Conservation (phyloP, 495 filamentous ascomycete species). For the Ramalina peruviana region DNA sequence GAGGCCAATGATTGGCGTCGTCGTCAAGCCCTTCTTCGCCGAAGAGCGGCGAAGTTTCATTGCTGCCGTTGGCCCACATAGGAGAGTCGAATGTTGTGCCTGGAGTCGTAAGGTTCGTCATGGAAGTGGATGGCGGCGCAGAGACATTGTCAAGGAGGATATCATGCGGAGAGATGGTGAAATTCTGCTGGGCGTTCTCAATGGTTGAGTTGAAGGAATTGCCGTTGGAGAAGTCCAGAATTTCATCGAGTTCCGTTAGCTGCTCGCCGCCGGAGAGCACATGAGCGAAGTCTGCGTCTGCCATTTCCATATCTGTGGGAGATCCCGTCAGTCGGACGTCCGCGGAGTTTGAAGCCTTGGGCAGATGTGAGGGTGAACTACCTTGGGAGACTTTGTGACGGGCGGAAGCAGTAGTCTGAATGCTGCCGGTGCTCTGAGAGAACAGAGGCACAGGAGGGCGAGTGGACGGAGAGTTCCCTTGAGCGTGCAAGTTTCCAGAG, state of each 20-base stretch:
- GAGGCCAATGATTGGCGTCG: conserved; percentile 22
- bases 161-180: conserved; percentile 76
- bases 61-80: conserved; percentile 37
- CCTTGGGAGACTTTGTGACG: conserved; percentile 4
- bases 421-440: conserved; percentile 11
- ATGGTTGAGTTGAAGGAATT: conserved; percentile 14
- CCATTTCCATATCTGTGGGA: conserved; percentile 4
- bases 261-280: not conserved
- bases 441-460: conserved; percentile 17
- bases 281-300: conserved; percentile 3
- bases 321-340: conserved; percentile 1
- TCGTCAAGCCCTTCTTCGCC: conserved; percentile 50
- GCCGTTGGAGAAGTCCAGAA: conserved; percentile 1
- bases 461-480: conserved; percentile 4
- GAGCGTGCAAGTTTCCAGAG: conserved; percentile 7
- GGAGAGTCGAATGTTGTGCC: conserved; percentile 58
- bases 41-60: conserved; percentile 64
- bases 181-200: not conserved
- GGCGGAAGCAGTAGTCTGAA: conserved; percentile 2
- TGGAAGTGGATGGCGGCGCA: conserved; percentile 67
- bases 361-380: conserved; percentile 1
- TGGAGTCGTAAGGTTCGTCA: conserved; percentile 77
- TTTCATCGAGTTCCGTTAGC: conserved; percentile 1
- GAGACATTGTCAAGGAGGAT: conserved; percentile 59
- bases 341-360: not conserved